phyloP scores from a whole-genome alignment of 768 basidiomycete genomes.

The Xerocomellus intermedius region DNA sequence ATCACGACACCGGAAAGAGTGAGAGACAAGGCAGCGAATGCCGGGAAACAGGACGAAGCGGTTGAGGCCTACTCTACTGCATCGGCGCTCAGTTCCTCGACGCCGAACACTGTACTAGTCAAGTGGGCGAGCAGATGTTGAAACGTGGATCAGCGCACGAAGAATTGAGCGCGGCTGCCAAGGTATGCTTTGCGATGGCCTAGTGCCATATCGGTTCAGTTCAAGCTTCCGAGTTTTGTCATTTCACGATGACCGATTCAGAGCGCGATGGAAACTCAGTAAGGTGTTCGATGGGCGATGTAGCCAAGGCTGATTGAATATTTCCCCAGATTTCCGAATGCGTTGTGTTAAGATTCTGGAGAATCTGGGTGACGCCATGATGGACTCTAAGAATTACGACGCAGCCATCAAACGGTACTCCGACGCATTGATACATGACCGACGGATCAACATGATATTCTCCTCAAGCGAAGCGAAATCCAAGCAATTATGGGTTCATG shows the following conservation, averaged over 20 bases:
- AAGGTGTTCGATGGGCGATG: neutral
- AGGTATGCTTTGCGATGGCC: slow-evolving; percentile 5
- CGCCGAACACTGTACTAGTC: neutral
- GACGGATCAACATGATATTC: neutral
- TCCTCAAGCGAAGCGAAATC: neutral
- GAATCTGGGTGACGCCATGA: neutral
- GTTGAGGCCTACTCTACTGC: neutral
- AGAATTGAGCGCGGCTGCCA: neutral
- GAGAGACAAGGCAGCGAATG: neutral
- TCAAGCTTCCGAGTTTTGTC: neutral
- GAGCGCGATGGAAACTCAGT: neutral
- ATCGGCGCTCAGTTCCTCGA: neutral
- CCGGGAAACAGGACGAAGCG: neutral
- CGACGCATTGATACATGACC: neutral
- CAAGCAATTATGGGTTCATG: too few relatives aligned
- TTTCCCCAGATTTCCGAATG: neutral
- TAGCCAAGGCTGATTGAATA: neutral
- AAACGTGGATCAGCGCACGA: neutral
- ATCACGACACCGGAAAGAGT: neutral
- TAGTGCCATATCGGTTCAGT: too few relatives aligned
- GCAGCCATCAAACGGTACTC: neutral
- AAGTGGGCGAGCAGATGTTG: neutral
- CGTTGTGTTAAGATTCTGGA: neutral
- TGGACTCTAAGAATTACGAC: neutral
- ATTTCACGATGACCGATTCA: neutral